phyloP scores from a whole-genome alignment of 306 rosid genomes.

The Vachellia collinsii region DNA sequence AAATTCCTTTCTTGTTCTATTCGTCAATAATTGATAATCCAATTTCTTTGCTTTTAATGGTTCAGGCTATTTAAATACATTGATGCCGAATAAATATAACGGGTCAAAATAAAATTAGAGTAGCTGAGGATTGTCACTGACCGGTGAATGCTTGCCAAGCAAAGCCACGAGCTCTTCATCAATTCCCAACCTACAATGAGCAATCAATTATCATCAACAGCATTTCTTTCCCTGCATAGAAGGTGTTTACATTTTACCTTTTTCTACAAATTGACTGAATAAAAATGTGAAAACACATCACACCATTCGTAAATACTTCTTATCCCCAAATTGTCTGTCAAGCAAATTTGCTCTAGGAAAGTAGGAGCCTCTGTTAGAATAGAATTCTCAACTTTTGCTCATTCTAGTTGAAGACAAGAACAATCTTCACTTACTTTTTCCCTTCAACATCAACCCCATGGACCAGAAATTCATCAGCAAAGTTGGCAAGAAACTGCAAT shows the following conservation, averaged over 20 bases:
- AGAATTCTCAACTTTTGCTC: slow-evolving; percentile 5
- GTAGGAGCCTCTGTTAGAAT: background rate
- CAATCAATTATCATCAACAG: slow-evolving; percentile 38
- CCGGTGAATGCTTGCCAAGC: slow-evolving; percentile 90
- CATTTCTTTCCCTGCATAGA: slow-evolving; percentile 28
- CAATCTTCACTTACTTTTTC: slow-evolving; percentile 65
- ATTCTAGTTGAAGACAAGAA: slow-evolving; percentile 2
- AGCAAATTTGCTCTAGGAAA: slow-evolving; percentile 6
- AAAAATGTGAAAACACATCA: background rate
- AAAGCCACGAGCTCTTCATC: slow-evolving; percentile 94
- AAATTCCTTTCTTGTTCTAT: background rate
- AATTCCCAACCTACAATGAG: slow-evolving; percentile 73
- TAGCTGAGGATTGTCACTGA: slow-evolving; percentile 41
- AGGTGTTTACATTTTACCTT: slow-evolving; percentile 7
- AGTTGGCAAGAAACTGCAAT: slow-evolving; percentile 73
- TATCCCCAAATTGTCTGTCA: slow-evolving; percentile 16
- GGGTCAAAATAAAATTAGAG: slow-evolving; percentile 20
- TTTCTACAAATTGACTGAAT: background rate
- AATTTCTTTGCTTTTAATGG: background rate
- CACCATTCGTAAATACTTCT: background rate
- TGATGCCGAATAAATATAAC: slow-evolving; percentile 4
- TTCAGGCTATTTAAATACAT: slow-evolving; percentile 19
- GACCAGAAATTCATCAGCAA: slow-evolving; percentile 92
- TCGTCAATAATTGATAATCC: background rate
- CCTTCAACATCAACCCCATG: slow-evolving; percentile 99